phyloP scores from a whole-genome alignment of 306 rosid species.

The Vigna hirtella region DNA sequence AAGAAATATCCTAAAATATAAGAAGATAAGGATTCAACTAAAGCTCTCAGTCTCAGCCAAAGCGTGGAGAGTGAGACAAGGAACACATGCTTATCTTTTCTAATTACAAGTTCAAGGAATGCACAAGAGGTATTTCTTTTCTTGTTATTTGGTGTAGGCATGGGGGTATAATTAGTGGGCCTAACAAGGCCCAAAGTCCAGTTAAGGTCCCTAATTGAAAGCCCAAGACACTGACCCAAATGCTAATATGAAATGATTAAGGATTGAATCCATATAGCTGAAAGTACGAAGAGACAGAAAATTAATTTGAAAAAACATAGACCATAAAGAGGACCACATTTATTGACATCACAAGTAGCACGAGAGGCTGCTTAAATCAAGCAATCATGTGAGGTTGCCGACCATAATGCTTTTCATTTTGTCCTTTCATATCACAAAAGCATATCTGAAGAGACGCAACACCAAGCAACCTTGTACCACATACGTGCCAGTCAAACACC shows the following conservation, averaged over 20 bases:
- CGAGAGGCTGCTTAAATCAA: constrained; percentile 28
- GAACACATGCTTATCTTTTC: too few species aligned
- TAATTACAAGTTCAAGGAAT: too few species aligned
- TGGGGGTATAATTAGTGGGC: not conserved
- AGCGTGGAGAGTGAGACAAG: too few species aligned
- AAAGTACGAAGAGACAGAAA: not conserved
- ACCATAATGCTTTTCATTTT: constrained; percentile 11
- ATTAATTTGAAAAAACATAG: not conserved
- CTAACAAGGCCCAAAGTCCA: not conserved
- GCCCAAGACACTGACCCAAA: not conserved
- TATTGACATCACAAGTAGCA: constrained; percentile 21
- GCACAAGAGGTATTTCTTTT: too few species aligned
- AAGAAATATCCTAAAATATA: too few species aligned
- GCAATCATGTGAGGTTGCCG: constrained; percentile 32
- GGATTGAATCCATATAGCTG: not conserved
- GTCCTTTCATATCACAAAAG: constrained; percentile 14
- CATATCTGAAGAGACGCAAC: constrained; percentile 21
- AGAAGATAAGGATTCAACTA: too few species aligned
- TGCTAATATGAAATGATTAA: not conserved
- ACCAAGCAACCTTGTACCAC: constrained; percentile 30
- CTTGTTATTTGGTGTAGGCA: not conserved
- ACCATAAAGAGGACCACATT: not conserved
- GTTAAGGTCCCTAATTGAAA: not conserved
- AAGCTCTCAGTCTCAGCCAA: too few species aligned
- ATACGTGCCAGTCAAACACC: constrained; percentile 12